Conservation (phyloP, 139 green algal genomes). For the Eudorina sp. region DNA sequence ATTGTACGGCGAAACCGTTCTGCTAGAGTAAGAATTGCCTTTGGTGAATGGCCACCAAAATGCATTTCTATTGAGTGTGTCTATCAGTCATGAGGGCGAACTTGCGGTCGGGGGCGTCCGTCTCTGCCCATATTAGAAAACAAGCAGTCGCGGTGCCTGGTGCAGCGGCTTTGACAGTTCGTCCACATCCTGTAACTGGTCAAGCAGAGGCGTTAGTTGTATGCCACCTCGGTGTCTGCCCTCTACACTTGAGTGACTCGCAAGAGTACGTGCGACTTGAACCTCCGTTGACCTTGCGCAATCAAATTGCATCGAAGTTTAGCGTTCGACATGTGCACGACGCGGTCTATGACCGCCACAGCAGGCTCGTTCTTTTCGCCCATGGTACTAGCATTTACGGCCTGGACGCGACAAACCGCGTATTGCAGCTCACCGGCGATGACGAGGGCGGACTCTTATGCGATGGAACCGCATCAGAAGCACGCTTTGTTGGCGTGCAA, state of each 20-base stretch:
- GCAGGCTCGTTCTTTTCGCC: background rate
- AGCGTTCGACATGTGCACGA: background rate
- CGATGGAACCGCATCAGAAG: background rate
- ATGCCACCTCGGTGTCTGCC: constrained; percentile 10
- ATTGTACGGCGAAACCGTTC: too few relatives aligned
- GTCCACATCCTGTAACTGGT: background rate
- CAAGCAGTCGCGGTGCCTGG: background rate
- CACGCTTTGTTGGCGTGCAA: constrained; percentile 19
- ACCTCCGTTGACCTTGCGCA: background rate
- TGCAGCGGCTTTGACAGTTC: background rate
- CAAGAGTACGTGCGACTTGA: constrained; percentile 13
- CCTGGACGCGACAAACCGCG: background rate
- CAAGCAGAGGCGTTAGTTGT: constrained; percentile 3
- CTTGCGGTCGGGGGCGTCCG: background rate
- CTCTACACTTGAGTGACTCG: background rate
- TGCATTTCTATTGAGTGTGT: too few relatives aligned
- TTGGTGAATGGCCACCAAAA: too few relatives aligned
- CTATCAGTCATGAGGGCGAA: background rate
- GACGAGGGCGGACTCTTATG: background rate
- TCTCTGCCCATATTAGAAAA: background rate
- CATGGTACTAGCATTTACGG: constrained; percentile 1
- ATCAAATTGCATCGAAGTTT: background rate
- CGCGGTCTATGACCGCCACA: background rate
- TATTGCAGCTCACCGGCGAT: background rate
- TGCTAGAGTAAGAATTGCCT: too few relatives aligned